A percentile compares a stretch with the other conserved stretches of the same genome.
phyloP scores from a whole-genome alignment of 2,329 filamentous ascomycete species.

The Cercospora beticola region DNA sequence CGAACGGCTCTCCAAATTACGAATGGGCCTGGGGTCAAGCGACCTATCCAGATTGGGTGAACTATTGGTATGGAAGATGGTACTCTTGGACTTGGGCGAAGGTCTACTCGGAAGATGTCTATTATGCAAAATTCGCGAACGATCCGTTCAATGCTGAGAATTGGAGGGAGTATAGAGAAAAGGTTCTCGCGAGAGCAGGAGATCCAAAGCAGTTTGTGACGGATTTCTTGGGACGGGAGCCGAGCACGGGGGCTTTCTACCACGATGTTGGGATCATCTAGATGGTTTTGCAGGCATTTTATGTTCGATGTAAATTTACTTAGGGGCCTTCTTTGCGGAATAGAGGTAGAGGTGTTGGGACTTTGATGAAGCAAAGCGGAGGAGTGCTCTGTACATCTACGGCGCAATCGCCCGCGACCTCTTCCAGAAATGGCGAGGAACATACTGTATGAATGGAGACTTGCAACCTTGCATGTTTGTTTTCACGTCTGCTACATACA shows the following conservation, averaged over 20 bases:
- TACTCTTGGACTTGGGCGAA: background rate
- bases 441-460: background rate
- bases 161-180: background rate
- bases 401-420: background rate
- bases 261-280: background rate
- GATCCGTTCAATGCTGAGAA: background rate
- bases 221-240: background rate
- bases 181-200: background rate
- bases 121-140: background rate
- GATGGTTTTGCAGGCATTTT: background rate
- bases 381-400: background rate
- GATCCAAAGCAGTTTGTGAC: background rate
- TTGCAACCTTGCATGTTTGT: background rate
- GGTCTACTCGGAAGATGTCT: background rate
- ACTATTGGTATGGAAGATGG: background rate
- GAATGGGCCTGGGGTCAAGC: background rate
- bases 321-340: background rate
- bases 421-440: background rate
- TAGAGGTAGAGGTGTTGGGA: background rate
- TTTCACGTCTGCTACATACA: background rate
- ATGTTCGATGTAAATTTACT: background rate
- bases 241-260: background rate
- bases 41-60: background rate
- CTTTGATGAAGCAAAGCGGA: background rate
- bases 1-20: background rate